Conservation (phyloP, 805 yeast genomes). For the Ogataea naganishii region DNA sequence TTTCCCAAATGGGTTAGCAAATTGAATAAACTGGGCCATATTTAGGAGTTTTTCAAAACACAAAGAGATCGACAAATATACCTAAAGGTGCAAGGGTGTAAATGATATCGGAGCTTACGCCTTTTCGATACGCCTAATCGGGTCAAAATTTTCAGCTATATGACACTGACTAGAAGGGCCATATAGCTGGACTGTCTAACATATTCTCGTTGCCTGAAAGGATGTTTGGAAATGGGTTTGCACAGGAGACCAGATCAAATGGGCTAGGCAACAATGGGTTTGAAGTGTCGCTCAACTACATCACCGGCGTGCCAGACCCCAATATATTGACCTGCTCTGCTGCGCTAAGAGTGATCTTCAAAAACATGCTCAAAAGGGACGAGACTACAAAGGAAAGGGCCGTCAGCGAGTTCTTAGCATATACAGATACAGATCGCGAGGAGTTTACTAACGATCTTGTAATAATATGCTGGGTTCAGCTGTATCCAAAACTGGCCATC, state of each 20-base stretch:
- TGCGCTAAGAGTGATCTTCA: conserved; percentile 55
- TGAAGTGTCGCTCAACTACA: conserved; percentile 62
- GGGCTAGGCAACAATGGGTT: conserved; percentile 29
- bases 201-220: too few species aligned
- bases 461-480: conserved; percentile 64
- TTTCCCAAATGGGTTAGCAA: too few species aligned
- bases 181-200: too few species aligned
- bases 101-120: too few species aligned
- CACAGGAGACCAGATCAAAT: conserved; percentile 5
- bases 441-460: conserved; percentile 39
- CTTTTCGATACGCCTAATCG: too few species aligned
- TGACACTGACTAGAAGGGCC: too few species aligned
- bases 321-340: conserved; percentile 35
- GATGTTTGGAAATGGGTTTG: too few species aligned
- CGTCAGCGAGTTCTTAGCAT: conserved; percentile 40
- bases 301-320: conserved; percentile 73
- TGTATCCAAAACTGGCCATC: conserved; percentile 71
- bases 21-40: too few species aligned
- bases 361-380: conserved; percentile 69
- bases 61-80: too few species aligned
- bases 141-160: too few species aligned
- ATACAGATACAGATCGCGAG: conserved; percentile 18
- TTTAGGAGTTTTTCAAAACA: too few species aligned
- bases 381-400: conserved; percentile 82
- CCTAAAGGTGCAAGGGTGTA: too few species aligned